A percentile compares a stretch with the other conserved stretches of the same genome.
Conservation (phyloP, 768 basidiomycete genomes). For the Kondoa subrosea region DNA sequence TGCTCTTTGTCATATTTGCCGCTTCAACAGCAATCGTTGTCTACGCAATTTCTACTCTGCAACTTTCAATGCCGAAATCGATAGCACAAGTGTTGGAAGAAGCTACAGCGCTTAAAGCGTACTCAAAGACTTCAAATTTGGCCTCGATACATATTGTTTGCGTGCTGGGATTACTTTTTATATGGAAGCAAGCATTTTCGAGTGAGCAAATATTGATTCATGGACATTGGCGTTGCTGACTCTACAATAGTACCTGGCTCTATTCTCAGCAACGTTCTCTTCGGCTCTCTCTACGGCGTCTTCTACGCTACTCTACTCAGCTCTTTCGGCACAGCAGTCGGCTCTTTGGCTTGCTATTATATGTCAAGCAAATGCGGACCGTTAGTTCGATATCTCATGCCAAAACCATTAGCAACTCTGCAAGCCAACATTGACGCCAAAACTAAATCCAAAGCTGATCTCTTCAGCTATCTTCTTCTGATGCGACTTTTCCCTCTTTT, state of each 20-base stretch:
- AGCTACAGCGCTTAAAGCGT: constrained; percentile 17
- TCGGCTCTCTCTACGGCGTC: constrained; percentile 27
- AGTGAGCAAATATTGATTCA: not conserved
- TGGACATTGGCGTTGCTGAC: not conserved
- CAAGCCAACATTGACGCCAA: not conserved
- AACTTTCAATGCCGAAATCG: constrained; percentile 24
- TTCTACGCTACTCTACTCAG: not conserved
- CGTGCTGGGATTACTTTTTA: constrained; percentile 25
- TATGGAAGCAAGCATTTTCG: constrained; percentile 29
- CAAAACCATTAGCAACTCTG: constrained; percentile 20
- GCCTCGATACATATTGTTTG: constrained; percentile 25
- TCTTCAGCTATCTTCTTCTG: constrained; percentile 28
- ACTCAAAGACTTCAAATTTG: constrained; percentile 20
- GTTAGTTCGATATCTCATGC: constrained; percentile 27
- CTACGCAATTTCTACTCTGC: constrained; percentile 23
- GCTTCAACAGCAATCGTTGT: constrained; percentile 25
- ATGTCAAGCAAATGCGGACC: constrained; percentile 26
- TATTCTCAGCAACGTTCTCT: constrained; percentile 27
- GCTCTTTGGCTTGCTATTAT: constrained; percentile 16
- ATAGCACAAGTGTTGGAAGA: constrained; percentile 24
- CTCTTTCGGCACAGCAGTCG: constrained; percentile 5
- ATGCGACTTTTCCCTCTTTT: constrained; percentile 28
- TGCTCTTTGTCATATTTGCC: constrained; percentile 25
- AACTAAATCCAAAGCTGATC: constrained; percentile 16
- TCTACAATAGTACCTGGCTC: constrained; percentile 21